Base-by-base conservation (phyloP, 2,329 filamentous ascomycete species). In the Monosporascus sp. region DNA sequence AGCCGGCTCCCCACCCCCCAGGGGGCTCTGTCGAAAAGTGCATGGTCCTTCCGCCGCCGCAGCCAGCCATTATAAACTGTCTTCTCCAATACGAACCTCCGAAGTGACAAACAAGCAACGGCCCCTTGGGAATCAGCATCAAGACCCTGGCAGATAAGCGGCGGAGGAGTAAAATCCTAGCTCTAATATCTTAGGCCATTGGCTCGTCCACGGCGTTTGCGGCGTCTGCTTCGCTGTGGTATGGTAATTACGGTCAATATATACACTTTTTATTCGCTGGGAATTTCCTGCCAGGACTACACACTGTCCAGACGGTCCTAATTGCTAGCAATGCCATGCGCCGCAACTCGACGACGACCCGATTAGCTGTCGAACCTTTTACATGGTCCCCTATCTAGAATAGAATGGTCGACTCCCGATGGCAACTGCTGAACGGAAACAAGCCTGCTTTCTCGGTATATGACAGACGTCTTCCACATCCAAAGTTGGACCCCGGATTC, bases 401-500 rank as follows among this genome's bases (percentile, higher is more conserved):
- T 46, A 46, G 43, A 26, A 46, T 46, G 43, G 22, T 46, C 24
- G 24, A 18, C 38, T 26, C 40, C 41, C 40, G 31, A 50, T 50
- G 51, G 38, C 51, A 45, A 31, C 37, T 59, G 54, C 52, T 57
- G 55, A 59, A 61, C 55, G 51, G 59, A 48, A 52, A 24, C 51
- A 57, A 56, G 38, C 56, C 48, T 48, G 48, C 47, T 52, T 15
- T 46, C 53, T 47, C 55, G 53, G 51, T 58, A 62, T 60, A 59
- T 61, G 60, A 63, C 59, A 58, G 49, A 60, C 57, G 17, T 37
- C 40, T 43, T 45, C 51, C 50, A 37, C 50, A 51, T 53, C 53
- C 49, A 56, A 51, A 55, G 50, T 54, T 51, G 50, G 50, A 49
- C 53, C 24, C 52, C 58, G 51, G 49, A 50, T 58, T 60, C 53